phyloP scores from a whole-genome alignment of 2,329 filamentous ascomycete species.

The Stachybotrys chartarum region DNA sequence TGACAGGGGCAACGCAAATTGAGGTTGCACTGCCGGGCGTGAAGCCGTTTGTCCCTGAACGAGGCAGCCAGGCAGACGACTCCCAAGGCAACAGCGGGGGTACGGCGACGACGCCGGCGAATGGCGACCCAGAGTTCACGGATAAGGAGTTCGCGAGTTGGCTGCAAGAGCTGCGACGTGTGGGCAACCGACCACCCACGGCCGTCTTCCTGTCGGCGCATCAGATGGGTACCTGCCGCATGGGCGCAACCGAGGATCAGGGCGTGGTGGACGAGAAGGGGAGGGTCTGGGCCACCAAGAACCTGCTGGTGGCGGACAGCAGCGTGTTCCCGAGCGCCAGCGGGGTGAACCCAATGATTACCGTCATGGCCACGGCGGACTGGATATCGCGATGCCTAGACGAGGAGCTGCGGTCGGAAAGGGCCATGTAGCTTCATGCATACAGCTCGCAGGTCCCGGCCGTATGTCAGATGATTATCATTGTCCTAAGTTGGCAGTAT shows the following conservation, averaged over 20 bases:
- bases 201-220: constrained; percentile 62
- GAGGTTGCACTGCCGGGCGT: constrained; percentile 56
- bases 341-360: constrained; percentile 79
- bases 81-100: constrained; percentile 6
- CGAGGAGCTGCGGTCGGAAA: constrained; percentile 26
- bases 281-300: constrained; percentile 57
- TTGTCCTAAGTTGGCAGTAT: too few species aligned
- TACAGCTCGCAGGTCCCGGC: too few species aligned
- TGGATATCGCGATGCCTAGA: constrained; percentile 53
- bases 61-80: constrained; percentile 9
- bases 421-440: too few species aligned
- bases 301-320: constrained; percentile 64
- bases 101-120: constrained; percentile 10
- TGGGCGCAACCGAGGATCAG: constrained; percentile 46
- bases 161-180: constrained; percentile 41
- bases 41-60: constrained; percentile 48
- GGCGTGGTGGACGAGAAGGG: constrained; percentile 54
- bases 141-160: constrained; percentile 56
- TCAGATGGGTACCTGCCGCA: constrained; percentile 73
- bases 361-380: constrained; percentile 63
- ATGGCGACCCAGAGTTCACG: constrained; percentile 38
- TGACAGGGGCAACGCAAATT: constrained; percentile 76
- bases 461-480: too few species aligned
- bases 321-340: constrained; percentile 71
- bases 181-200: constrained; percentile 43